A percentile compares a stretch with the other conserved stretches of the same genome.
Evolutionary conservation across 805 yeast genomes (phyloP).

Genomic region (Danielia oregonensis): DNA sequence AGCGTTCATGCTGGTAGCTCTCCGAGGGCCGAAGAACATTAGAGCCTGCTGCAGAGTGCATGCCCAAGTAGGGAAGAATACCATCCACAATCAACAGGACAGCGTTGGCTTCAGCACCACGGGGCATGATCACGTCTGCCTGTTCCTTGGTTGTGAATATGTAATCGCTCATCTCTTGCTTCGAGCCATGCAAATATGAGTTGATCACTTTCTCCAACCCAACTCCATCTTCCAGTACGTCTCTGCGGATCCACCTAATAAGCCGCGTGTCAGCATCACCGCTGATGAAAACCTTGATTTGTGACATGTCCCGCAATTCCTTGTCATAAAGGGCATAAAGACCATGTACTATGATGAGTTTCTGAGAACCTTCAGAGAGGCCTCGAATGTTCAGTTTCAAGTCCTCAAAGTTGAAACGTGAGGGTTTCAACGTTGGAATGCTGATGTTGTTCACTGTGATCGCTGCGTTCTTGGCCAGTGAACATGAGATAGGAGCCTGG

Average conservation of each 20-base stretch:
- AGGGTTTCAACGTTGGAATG: constrained; percentile 32
- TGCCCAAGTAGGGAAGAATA: constrained; percentile 35
- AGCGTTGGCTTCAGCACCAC: constrained; percentile 61
- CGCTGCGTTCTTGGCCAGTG: constrained; percentile 25
- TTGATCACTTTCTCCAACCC: constrained; percentile 36
- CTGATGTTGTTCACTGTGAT: constrained; percentile 22
- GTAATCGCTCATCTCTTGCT: constrained; percentile 65
- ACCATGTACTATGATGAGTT: constrained; percentile 58
- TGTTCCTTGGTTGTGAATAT: constrained; percentile 65
- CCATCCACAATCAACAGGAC: constrained; percentile 64
- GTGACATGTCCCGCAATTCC: constrained; percentile 50
- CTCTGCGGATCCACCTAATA: constrained; percentile 67
- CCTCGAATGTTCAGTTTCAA: constrained; percentile 13
- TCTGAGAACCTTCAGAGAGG: constrained; percentile 20
- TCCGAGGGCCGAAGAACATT: constrained; percentile 28
- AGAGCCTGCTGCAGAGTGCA: constrained; percentile 10
- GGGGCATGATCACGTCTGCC: constrained; percentile 73
- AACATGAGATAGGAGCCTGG: neutral
- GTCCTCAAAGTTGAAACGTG: constrained; percentile 36
- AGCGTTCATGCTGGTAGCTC: constrained; percentile 28
- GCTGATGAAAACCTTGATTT: constrained; percentile 71
- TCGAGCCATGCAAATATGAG: constrained; percentile 50
- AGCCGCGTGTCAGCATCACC: constrained; percentile 82
- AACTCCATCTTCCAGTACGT: constrained; percentile 20
- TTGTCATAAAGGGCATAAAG: constrained; percentile 72